Conservation (phyloP, 495 filamentous ascomycete species). For the Penicillium alfredii region DNA sequence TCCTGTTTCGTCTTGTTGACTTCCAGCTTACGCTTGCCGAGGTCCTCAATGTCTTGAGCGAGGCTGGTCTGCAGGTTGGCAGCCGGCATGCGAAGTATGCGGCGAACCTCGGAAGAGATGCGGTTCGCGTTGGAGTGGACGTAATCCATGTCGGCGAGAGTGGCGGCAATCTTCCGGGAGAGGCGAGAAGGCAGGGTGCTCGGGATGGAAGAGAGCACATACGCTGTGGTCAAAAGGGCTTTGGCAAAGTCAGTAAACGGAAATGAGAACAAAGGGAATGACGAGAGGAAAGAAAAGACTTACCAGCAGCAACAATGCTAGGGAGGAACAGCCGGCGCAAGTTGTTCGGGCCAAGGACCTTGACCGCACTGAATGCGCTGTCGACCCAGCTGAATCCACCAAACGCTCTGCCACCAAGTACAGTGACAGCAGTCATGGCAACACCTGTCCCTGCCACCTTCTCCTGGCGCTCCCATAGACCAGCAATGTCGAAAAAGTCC, state of each 20-base stretch:
- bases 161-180: slow-evolving; percentile 71
- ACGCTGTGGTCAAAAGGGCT: slow-evolving; percentile 69
- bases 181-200: slow-evolving; percentile 82
- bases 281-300: slow-evolving; percentile 27
- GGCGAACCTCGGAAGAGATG: slow-evolving; percentile 75
- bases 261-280: background rate
- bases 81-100: slow-evolving; percentile 79
- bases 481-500: slow-evolving; percentile 88
- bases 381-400: slow-evolving; percentile 87
- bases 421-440: slow-evolving; percentile 87
- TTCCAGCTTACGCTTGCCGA: slow-evolving; percentile 70
- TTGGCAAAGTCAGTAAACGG: slow-evolving; percentile 30
- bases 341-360: slow-evolving; percentile 78
- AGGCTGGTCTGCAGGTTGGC: slow-evolving; percentile 73
- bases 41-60: slow-evolving; percentile 74
- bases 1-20: slow-evolving; percentile 68
- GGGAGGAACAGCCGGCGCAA: slow-evolving; percentile 76
- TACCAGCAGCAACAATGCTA: slow-evolving; percentile 69
- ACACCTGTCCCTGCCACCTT: slow-evolving; percentile 88
- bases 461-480: slow-evolving; percentile 83
- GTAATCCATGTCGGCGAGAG: slow-evolving; percentile 79
- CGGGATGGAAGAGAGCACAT: slow-evolving; percentile 80
- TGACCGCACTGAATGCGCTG: slow-evolving; percentile 70
- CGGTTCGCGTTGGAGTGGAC: slow-evolving; percentile 81
- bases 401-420: slow-evolving; percentile 72